Evolutionary conservation across 2,329 filamentous ascomycete species (phyloP).

Genomic region (Sordariomycetes sp.): DNA sequence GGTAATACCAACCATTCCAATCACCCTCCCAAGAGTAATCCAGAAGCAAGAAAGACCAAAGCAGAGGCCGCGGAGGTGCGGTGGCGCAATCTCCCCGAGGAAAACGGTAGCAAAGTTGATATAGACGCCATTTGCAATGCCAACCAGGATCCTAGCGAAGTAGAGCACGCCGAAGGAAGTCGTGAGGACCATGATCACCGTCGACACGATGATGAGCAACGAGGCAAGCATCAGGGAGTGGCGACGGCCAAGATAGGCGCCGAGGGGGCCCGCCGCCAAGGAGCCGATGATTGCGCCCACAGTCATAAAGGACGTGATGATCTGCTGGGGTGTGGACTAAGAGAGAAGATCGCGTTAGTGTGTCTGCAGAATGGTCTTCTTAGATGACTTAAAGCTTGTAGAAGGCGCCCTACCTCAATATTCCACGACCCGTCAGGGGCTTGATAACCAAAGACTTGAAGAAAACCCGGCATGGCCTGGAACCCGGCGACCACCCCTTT

Average conservation of each 20-base stretch:
- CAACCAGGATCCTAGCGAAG: slow-evolving; percentile 40
- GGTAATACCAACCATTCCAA: slow-evolving; percentile 14
- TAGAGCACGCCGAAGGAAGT: slow-evolving; percentile 41
- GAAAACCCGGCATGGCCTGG: slow-evolving; percentile 38
- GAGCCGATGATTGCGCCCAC: slow-evolving; percentile 34
- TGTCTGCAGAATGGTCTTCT: background rate
- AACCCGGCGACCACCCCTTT: slow-evolving; percentile 38
- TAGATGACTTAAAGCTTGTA: background rate
- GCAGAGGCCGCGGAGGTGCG: slow-evolving; percentile 34
- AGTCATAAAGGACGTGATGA: slow-evolving; percentile 36
- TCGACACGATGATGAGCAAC: slow-evolving; percentile 34
- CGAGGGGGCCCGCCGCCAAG: slow-evolving; percentile 25
- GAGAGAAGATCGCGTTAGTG: slow-evolving; percentile 10
- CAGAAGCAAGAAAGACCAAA: slow-evolving; percentile 32
- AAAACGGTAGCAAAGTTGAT: slow-evolving; percentile 43
- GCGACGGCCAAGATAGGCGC: slow-evolving; percentile 21
- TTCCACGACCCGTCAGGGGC: slow-evolving; percentile 8
- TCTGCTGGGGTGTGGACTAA: slow-evolving; percentile 29
- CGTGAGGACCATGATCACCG: slow-evolving; percentile 47
- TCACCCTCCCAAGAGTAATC: background rate
- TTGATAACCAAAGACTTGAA: slow-evolving; percentile 26
- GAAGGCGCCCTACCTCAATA: slow-evolving; percentile 8
- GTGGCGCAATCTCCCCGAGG: slow-evolving; percentile 32
- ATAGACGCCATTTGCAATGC: slow-evolving; percentile 44
- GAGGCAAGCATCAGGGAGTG: slow-evolving; percentile 32